phyloP scores from a whole-genome alignment of 768 basidiomycete species.

The Harrya chromipes region DNA sequence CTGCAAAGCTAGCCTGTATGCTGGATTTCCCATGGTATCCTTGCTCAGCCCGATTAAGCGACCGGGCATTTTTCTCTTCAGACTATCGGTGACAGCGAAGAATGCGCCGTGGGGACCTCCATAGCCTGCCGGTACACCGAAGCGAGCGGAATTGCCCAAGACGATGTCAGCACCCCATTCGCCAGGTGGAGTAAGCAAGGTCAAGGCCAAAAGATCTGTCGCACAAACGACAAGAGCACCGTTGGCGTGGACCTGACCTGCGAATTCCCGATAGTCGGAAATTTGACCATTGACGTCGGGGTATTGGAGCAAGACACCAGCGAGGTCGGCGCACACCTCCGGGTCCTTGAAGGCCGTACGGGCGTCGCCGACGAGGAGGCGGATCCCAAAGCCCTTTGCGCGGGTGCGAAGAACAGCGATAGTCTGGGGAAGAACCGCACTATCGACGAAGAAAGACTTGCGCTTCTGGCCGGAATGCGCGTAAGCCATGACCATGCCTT shows the following conservation, averaged over 20 bases:
- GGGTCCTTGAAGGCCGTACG: slow-evolving; percentile 49
- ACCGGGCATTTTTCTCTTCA: slow-evolving; percentile 99
- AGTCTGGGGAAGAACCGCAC: slow-evolving; percentile 83
- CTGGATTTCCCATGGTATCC: slow-evolving; percentile 79
- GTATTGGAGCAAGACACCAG: slow-evolving; percentile 91
- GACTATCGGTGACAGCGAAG: slow-evolving; percentile 87
- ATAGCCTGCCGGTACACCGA: slow-evolving; percentile 96
- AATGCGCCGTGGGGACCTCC: slow-evolving; percentile 98
- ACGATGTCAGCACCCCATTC: slow-evolving; percentile 99
- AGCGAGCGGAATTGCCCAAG: slow-evolving; percentile 91
- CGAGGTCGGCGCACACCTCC: slow-evolving; percentile 56
- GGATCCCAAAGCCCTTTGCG: slow-evolving; percentile 91
- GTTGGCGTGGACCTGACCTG: slow-evolving; percentile 62
- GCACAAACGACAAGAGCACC: slow-evolving; percentile 86
- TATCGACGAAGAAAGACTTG: slow-evolving; percentile 81
- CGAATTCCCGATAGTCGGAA: slow-evolving; percentile 65
- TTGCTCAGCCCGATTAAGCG: slow-evolving; percentile 88
- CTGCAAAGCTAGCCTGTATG: slow-evolving; percentile 91
- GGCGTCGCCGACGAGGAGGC: slow-evolving; percentile 67
- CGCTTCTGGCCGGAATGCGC: slow-evolving; percentile 65
- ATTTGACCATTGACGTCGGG: slow-evolving; percentile 87
- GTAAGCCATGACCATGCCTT: slow-evolving; percentile 96
- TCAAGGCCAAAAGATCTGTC: slow-evolving; percentile 90
- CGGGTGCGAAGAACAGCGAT: slow-evolving; percentile 86
- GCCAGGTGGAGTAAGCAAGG: slow-evolving; percentile 90